phyloP scores from a whole-genome alignment of 192 early-diverging fungal species.

The Endogone sp. region DNA sequence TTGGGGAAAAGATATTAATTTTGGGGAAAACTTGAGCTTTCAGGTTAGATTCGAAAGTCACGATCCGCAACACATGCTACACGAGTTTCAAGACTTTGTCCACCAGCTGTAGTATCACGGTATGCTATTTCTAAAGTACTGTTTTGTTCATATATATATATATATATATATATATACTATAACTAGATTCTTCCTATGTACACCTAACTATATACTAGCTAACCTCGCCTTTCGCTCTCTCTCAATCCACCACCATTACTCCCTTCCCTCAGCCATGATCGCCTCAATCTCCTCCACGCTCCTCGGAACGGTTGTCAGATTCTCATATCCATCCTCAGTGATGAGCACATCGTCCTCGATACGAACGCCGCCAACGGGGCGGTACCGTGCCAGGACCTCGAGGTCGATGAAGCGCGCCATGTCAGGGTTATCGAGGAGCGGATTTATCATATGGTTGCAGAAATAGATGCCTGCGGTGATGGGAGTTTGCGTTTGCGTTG shows the following conservation, averaged over 20 bases:
- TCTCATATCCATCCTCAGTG: constrained; percentile 69
- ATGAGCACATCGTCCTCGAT: constrained; percentile 91
- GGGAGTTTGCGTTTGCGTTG: background rate
- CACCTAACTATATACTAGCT: background rate
- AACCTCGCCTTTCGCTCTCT: background rate
- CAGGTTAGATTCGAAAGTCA: too few species aligned
- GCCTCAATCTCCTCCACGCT: constrained; percentile 68
- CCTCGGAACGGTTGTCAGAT: constrained; percentile 83
- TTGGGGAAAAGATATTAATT: too few species aligned
- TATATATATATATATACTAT: too few species aligned
- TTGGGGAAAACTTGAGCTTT: too few species aligned
- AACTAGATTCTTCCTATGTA: too few species aligned
- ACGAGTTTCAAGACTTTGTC: too few species aligned
- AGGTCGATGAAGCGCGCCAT: constrained; percentile 62
- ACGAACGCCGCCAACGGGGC: constrained; percentile 84
- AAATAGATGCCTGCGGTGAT: constrained; percentile 62
- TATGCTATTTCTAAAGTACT: too few species aligned
- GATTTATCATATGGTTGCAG: constrained; percentile 72
- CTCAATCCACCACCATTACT: too few species aligned
- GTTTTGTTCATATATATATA: too few species aligned
- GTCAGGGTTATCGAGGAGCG: constrained; percentile 51
- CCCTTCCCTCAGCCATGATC: constrained; percentile 17
- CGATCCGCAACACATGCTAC: too few species aligned
- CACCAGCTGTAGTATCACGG: too few species aligned
- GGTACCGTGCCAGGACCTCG: constrained; percentile 62